These are phyloP conservation scores for Corymbia citriodora DNA, from an alignment of 441 rosid species.

Conservation along the genomic window DNA sequence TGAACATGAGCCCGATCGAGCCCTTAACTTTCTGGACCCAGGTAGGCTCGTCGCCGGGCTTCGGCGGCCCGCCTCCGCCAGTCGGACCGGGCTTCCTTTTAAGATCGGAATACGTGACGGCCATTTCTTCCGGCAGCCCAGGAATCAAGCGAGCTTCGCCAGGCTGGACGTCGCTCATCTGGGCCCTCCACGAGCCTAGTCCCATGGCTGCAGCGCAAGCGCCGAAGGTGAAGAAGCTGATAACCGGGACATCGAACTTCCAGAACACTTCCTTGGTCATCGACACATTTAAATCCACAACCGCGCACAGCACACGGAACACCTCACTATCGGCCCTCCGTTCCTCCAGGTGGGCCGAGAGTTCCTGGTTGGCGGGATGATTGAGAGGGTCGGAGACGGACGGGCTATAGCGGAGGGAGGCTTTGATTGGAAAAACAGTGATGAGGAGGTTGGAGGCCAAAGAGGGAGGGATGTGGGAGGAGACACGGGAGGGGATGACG, in stretches of 20 bases:
- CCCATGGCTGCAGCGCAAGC: constrained; percentile 17
- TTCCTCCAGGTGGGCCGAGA: no score
- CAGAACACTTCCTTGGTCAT: no score
- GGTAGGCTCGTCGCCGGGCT: constrained; percentile 22
- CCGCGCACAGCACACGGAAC: no score
- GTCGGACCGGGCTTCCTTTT: background rate
- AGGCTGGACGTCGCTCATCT: background rate
- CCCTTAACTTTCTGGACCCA: constrained; percentile 21
- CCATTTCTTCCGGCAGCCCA: constrained; percentile 21
- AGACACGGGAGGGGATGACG: background rate
- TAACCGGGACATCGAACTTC: no score
- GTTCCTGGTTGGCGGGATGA: no score
- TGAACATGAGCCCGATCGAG: constrained; percentile 18
- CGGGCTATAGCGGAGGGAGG: background rate
- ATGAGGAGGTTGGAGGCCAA: background rate
- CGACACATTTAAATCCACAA: no score
- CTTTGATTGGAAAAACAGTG: background rate
- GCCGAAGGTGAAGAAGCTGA: constrained; percentile 14
- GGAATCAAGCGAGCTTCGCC: constrained; percentile 6
- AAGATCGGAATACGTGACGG: constrained; percentile 10
- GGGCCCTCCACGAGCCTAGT: constrained; percentile 11
- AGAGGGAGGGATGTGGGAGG: background rate
- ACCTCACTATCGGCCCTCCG: no score
- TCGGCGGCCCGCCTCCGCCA: background rate
- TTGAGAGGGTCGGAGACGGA: no score